Evolutionary conservation across 1,284 basidiomycete species (phyloP), one percentile per base, ranked within the genome.

Genomic region (Heterobasidion parviporum): DNA sequence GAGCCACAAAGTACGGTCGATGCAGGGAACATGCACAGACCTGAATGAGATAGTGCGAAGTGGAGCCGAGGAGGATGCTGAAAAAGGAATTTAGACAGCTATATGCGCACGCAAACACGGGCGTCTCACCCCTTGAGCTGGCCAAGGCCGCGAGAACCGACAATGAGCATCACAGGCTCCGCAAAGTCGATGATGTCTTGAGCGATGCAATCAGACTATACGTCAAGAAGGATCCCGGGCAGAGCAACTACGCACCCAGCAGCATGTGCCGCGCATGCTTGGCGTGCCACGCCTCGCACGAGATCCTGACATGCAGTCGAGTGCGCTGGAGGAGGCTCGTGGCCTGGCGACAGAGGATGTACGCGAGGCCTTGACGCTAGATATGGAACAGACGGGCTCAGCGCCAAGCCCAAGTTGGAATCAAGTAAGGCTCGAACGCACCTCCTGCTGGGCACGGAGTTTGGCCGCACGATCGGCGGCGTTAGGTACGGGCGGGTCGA

Each of bases 211-310:
- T 41, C 12, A 33, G 49, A n/a, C 6, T 7, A 52, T 45, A 54
- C 33, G 3, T 15, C 12, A 16, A 34, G 34, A 46, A 33, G 26
- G 43, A 35, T n/a, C n/a, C n/a, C n/a, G n/a, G 26, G 32, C 18
- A 35, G 38, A 16, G 52, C 15, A 52, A 54, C 14, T n/a, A 67
- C 78, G 57, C 53, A 86, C 87, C 86, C 32, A 98, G 75, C 10
- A 98, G 74, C 89, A 98, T 97, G 68, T 97, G 93, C 32, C 94
- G 76, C 7, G 89, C 80, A 67, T 97, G 96, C 76, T 95, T 97
- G 26, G 93, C 92, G 64, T 98, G 95, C 80, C 96, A 88, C 18
- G 95, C 94, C 72, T 98, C 94, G 69, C 95, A 98, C 1, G 84
- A 80, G 46, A 98, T 84, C 0, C 83, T 86, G 34, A 97, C 90